Evolutionary conservation across 192 early-diverging fungal genomes (phyloP).

Genomic region (Entophlyctis helioformis): DNA sequence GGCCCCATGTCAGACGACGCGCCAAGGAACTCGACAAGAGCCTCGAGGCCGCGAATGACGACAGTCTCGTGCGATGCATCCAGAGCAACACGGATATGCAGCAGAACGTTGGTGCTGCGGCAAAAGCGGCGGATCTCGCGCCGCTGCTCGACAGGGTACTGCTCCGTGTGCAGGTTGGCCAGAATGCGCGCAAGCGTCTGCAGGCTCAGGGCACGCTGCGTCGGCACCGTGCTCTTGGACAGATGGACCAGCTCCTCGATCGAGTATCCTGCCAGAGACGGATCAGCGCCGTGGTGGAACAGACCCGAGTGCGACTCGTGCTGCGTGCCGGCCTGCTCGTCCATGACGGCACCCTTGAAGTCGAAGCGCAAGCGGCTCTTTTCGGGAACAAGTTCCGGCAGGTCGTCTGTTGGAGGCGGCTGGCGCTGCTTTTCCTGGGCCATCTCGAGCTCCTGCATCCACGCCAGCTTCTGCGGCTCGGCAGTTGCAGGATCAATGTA

Average conservation of each 20-base stretch:
- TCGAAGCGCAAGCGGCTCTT: slow-evolving; percentile 81
- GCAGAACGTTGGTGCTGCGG: slow-evolving; percentile 26
- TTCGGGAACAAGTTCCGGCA: too few relatives aligned
- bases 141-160: slow-evolving; percentile 2
- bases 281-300: slow-evolving; percentile 83
- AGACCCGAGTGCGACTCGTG: slow-evolving; percentile 55
- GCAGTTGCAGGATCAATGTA: too few relatives aligned
- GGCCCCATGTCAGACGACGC: neutral
- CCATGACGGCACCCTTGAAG: slow-evolving; percentile 61
- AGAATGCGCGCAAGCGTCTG: slow-evolving; percentile 37
- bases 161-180: slow-evolving; percentile 12
- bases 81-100: slow-evolving; percentile 50
- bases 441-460: too few relatives aligned
- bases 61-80: slow-evolving; percentile 56
- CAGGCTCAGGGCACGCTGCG: slow-evolving; percentile 62
- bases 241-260: slow-evolving; percentile 70
- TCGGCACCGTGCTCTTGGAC: slow-evolving; percentile 65
- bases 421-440: too few relatives aligned
- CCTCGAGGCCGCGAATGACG: slow-evolving; percentile 32
- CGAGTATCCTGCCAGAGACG: slow-evolving; percentile 77
- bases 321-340: slow-evolving; percentile 23
- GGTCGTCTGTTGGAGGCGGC: too few relatives aligned
- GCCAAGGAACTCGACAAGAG: slow-evolving; percentile 24
- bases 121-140: slow-evolving; percentile 6
- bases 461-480: too few relatives aligned